Percentiles rank a stretch among this genome's conserved stretches.
Conservation (phyloP, 2,329 filamentous ascomycete species). For the Aureobasidium subglaciale region DNA sequence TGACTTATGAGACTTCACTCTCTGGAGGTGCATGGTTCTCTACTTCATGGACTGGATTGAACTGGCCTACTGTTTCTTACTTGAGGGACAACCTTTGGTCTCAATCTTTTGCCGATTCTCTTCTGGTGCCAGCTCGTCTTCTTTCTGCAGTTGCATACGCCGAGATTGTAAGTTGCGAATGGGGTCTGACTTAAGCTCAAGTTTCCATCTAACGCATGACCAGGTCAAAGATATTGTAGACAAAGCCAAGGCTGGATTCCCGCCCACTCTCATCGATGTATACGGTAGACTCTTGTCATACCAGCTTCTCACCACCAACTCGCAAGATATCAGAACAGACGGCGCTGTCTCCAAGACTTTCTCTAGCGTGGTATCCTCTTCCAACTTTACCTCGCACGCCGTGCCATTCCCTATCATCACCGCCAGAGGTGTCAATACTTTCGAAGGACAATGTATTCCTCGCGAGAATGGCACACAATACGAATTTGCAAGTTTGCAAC, state of each 20-base stretch:
- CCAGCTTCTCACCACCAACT: slow-evolving; percentile 28
- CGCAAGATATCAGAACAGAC: slow-evolving; percentile 21
- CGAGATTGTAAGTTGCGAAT: slow-evolving; percentile 19
- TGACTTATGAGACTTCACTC: slow-evolving; percentile 41
- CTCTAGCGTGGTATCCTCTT: slow-evolving; percentile 28
- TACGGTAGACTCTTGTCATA: slow-evolving; percentile 37
- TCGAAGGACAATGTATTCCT: slow-evolving; percentile 32
- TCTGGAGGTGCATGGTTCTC: slow-evolving; percentile 44
- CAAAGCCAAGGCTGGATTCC: slow-evolving; percentile 34
- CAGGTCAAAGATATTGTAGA: slow-evolving; percentile 27
- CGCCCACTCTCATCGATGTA: slow-evolving; percentile 34
- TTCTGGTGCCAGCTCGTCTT: slow-evolving; percentile 31
- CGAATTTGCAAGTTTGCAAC: slow-evolving; percentile 32
- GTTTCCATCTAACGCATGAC: background rate
- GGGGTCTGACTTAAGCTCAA: background rate
- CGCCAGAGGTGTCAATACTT: slow-evolving; percentile 31
- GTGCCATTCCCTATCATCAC: slow-evolving; percentile 43
- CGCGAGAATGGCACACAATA: slow-evolving; percentile 52
- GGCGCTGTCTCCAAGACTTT: slow-evolving; percentile 33
- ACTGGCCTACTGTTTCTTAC: slow-evolving; percentile 39
- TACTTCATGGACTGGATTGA: slow-evolving; percentile 39
- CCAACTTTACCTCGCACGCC: slow-evolving; percentile 35
- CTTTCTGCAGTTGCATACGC: slow-evolving; percentile 25
- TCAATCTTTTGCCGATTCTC: slow-evolving; percentile 31
- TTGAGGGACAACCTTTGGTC: slow-evolving; percentile 37